A percentile compares a stretch with the other conserved stretches of the same genome.
phyloP scores from a whole-genome alignment of 306 rosid species.

The Abrus pulchellus region DNA sequence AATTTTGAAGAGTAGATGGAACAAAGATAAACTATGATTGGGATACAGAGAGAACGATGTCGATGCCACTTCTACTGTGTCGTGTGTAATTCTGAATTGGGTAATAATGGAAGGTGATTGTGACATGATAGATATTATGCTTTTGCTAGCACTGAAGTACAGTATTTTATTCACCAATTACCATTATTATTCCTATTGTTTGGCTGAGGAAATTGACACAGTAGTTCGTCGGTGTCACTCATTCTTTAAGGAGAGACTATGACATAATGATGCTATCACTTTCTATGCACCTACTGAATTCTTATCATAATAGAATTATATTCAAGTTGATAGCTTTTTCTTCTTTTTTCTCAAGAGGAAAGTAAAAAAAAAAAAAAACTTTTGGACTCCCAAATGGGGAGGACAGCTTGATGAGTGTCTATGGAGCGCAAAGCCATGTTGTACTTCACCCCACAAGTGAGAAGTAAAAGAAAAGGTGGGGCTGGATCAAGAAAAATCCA shows the following conservation, averaged over 20 bases:
- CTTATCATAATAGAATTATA: slow-evolving; percentile 9
- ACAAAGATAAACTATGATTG: slow-evolving; percentile 12
- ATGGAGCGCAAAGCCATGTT: slow-evolving; percentile 41
- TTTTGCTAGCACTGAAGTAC: not conserved
- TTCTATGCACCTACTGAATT: not conserved
- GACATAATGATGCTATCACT: slow-evolving; percentile 39
- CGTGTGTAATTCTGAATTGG: slow-evolving; percentile 41
- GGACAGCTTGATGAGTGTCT: slow-evolving; percentile 36
- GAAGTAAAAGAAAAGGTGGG: not conserved
- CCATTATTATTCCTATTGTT: slow-evolving; percentile 22
- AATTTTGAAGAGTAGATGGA: slow-evolving; percentile 13
- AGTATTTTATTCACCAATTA: not conserved
- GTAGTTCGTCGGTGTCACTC: slow-evolving; percentile 42
- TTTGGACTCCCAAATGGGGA: slow-evolving; percentile 39
- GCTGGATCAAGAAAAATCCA: slow-evolving; percentile 41
- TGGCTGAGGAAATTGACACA: slow-evolving; percentile 37
- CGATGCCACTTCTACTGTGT: slow-evolving; percentile 44
- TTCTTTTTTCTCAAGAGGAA: not conserved
- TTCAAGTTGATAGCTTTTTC: not conserved
- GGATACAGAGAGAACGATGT: slow-evolving; percentile 17
- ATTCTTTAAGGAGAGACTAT: slow-evolving; percentile 35
- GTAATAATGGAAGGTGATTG: slow-evolving; percentile 47
- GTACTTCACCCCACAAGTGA: slow-evolving; percentile 50
- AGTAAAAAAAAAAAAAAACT: not conserved
- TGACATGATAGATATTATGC: slow-evolving; percentile 50